phyloP scores from a whole-genome alignment of 179 eudicot genomes.

The Camellia oleifera region DNA sequence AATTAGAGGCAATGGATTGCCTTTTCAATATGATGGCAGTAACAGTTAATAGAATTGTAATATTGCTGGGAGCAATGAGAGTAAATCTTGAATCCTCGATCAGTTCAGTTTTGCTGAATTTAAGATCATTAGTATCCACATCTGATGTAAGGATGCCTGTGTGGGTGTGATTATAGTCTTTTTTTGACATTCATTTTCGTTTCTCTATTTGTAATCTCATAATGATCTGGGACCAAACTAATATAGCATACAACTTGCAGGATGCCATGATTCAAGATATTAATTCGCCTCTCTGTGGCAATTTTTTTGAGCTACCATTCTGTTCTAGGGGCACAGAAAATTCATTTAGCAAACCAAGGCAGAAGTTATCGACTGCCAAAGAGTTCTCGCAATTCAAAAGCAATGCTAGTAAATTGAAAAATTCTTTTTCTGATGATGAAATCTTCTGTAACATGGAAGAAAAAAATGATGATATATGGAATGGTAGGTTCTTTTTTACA shows the following conservation, averaged over 20 bases:
- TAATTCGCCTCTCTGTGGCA: constrained; percentile 27
- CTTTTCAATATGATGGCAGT: background rate
- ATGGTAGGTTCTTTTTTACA: constrained; percentile 35
- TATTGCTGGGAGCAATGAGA: no score
- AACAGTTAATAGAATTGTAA: background rate
- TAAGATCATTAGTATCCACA: no score
- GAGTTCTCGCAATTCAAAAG: constrained; percentile 20
- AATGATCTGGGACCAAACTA: background rate
- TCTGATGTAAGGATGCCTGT: no score
- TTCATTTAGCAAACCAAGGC: constrained; percentile 25
- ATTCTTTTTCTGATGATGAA: constrained; percentile 37
- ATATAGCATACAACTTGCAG: constrained; percentile 17
- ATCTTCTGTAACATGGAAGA: constrained; percentile 24
- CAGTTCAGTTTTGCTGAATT: no score
- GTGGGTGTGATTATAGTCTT: no score
- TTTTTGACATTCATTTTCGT: no score
- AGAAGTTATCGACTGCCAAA: constrained; percentile 21
- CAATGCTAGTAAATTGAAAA: constrained; percentile 20
- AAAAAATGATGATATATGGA: constrained; percentile 33
- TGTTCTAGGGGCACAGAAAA: constrained; percentile 25
- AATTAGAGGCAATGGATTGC: background rate
- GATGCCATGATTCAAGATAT: constrained; percentile 38
- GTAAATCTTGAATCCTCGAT: no score
- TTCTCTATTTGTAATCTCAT: no score
- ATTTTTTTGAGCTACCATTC: constrained; percentile 33